Percentiles rank a stretch among this genome's conserved stretches.
phyloP scores from a whole-genome alignment of 441 rosid genomes.

The Eutrema salsugineum region DNA sequence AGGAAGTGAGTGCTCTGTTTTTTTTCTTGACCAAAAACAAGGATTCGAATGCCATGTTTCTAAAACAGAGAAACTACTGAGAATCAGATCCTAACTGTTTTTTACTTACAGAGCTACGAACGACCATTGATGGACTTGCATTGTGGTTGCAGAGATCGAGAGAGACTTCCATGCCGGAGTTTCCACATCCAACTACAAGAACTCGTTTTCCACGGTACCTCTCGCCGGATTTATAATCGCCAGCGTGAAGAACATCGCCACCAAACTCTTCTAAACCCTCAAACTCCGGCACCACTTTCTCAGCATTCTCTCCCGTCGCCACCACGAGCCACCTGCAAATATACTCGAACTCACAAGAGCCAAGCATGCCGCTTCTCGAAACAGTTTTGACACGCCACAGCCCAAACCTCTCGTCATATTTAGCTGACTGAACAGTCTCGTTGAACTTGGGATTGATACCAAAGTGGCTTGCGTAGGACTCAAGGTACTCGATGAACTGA shows the following conservation, averaged over 20 bases:
- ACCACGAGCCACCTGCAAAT: constrained; percentile 85
- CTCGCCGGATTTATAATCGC: constrained; percentile 76
- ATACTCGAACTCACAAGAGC: constrained; percentile 52
- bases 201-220: constrained; percentile 56
- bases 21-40: too few relatives aligned
- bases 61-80: not conserved
- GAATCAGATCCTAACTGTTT: not conserved
- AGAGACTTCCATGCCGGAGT: constrained; percentile 93
- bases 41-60: constrained; percentile 8
- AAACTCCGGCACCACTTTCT: constrained; percentile 67
- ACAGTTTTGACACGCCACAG: constrained; percentile 69
- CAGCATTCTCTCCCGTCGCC: constrained; percentile 91
- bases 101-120: constrained; percentile 70
- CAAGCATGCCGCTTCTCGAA: constrained; percentile 21
- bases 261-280: constrained; percentile 60
- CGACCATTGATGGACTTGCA: constrained; percentile 76
- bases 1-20: not conserved
- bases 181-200: constrained; percentile 86
- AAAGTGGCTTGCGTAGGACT: constrained; percentile 65
- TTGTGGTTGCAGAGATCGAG: constrained; percentile 71
- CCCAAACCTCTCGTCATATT: constrained; percentile 59
- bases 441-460: constrained; percentile 61
- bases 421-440: constrained; percentile 66
- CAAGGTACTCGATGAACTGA: constrained; percentile 73
- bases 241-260: constrained; percentile 59